Evolutionary conservation across 495 filamentous ascomycete genomes (phyloP).

Genomic region (Tirmania nivea): DNA sequence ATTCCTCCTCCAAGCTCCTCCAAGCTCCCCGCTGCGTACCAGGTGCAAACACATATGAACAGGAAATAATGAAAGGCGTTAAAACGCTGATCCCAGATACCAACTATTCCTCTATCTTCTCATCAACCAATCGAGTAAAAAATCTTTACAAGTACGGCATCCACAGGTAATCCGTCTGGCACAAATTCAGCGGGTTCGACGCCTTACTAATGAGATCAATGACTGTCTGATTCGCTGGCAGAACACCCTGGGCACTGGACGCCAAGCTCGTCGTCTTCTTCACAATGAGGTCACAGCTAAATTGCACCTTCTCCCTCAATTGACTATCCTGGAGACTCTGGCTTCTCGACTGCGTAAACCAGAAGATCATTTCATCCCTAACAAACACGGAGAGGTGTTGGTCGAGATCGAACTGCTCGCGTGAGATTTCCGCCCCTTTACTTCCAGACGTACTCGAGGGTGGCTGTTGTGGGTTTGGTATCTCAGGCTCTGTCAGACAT

Average conservation of each 20-base stretch:
- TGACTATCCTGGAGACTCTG: conserved; percentile 34
- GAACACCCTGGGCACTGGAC: conserved; percentile 31
- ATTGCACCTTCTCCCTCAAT: conserved; percentile 67
- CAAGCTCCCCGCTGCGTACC: background rate
- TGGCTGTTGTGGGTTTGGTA: conserved; percentile 1
- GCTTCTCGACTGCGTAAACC: conserved; percentile 42
- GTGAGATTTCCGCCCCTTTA: conserved; percentile 2
- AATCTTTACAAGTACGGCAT: conserved; percentile 66
- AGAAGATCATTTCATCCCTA: conserved; percentile 92
- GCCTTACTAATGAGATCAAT: conserved; percentile 74
- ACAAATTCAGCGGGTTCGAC: conserved; percentile 67
- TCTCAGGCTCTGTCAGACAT: conserved; percentile 77
- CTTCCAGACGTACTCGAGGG: background rate
- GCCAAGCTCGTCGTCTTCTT: conserved; percentile 71
- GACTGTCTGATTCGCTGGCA: conserved; percentile 90
- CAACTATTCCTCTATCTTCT: background rate
- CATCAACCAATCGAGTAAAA: background rate
- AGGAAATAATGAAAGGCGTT: background rate
- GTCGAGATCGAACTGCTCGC: conserved; percentile 48
- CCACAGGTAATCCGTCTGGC: conserved; percentile 75
- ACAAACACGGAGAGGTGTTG: conserved; percentile 86
- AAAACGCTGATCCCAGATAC: background rate
- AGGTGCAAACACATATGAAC: background rate
- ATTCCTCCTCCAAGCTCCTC: background rate
- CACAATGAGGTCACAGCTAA: conserved; percentile 74